Evolutionary conservation across 208 protist species (phyloP).

Genomic region (Acanthamoeba royreba): DNA sequence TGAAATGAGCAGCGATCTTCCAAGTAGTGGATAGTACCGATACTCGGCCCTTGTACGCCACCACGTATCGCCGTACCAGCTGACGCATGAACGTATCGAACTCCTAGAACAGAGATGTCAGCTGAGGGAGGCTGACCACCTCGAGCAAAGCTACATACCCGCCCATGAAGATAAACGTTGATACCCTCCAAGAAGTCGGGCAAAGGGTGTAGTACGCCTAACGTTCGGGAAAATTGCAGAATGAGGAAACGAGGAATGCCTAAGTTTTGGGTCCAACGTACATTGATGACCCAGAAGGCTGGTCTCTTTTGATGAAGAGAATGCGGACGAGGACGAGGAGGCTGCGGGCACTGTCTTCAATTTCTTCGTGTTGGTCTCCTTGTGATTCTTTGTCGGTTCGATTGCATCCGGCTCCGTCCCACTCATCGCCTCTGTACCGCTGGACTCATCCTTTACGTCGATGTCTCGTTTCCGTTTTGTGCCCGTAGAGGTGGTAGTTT

Average conservation of each 20-base stretch:
- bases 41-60: constrained; percentile 1
- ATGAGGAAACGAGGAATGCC: background rate
- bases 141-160: no score
- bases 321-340: background rate
- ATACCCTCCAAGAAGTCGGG: background rate
- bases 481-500: no score
- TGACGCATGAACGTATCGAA: background rate
- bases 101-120: no score
- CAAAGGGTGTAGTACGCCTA: background rate
- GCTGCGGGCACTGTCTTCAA: background rate
- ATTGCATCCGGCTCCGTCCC: background rate
- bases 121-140: background rate
- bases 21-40: background rate
- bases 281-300: background rate
- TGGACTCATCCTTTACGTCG: background rate
- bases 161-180: background rate
- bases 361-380: background rate
- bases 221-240: no score
- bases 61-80: background rate
- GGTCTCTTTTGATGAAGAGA: no score
- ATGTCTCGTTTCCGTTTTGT: no score
- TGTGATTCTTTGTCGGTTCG: background rate
- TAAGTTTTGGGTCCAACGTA: background rate
- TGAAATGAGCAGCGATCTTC: no score
- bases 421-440: background rate